phyloP scores from a whole-genome alignment of 2,329 filamentous ascomycete genomes.

The Aspergillus floridensis region DNA sequence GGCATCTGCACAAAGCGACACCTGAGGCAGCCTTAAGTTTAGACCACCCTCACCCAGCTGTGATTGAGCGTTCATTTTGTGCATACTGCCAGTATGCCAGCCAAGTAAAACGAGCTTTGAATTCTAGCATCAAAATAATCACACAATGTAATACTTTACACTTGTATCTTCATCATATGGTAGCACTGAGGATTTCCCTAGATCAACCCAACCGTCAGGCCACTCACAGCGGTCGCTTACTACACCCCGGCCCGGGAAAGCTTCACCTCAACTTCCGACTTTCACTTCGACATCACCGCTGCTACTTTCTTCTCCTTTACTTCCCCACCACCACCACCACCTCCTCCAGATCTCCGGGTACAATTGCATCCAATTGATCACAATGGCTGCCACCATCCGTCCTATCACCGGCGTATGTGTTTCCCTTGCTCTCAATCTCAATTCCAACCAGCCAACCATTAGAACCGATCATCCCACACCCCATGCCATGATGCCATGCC shows the following conservation, averaged over 20 bases:
- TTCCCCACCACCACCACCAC: conserved; percentile 19
- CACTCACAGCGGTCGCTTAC: conserved; percentile 36
- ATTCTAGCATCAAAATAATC: too few relatives aligned
- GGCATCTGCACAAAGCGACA: background rate
- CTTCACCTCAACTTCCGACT: conserved; percentile 27
- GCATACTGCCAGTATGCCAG: too few relatives aligned
- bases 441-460: background rate
- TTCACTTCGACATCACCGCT: conserved; percentile 28
- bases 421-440: conserved; percentile 16
- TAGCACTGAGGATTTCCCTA: background rate
- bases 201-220: conserved; percentile 31
- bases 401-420: conserved; percentile 49
- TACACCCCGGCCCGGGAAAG: conserved; percentile 35
- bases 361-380: conserved; percentile 24
- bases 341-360: conserved; percentile 23
- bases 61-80: too few relatives aligned
- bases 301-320: conserved; percentile 20
- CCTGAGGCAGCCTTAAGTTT: conserved; percentile 14
- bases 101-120: too few relatives aligned
- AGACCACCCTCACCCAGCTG: too few relatives aligned
- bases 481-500: background rate
- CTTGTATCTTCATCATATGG: too few relatives aligned
- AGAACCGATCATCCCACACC: background rate
- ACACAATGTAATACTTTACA: too few relatives aligned
- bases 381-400: conserved; percentile 44